Base-by-base conservation (phyloP, 108 stramenopile genomes). In the Nannochloropsis oceanica region DNA sequence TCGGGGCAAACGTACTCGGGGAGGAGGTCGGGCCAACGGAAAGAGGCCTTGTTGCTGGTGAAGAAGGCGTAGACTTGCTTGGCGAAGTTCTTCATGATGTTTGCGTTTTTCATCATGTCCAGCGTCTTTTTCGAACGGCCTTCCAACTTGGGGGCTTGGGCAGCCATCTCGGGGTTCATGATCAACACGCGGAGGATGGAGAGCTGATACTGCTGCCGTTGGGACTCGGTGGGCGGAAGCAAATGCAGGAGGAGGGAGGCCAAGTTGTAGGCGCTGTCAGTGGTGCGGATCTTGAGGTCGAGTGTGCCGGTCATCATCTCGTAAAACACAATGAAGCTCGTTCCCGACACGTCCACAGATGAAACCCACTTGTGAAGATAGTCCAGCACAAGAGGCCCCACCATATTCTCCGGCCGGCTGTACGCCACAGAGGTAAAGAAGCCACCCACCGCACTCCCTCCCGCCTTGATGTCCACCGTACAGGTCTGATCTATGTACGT, bases 301-400 rank as follows among this genome's bases (percentile, higher is more conserved):
- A 99, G 94, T 18, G 95, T 96, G 42, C 95, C 94, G 2, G 95
- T 96, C 84, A 97, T 88, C 81, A 73, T 73, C 84, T 97, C 96
- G 89, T 98, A 99, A 88, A 98, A 89, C 73, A 99, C 92, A 12
- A 95, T 96, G 84, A 99, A 99, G 25, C 99, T 73, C 59, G 59
- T 73, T n/a, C 59, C 59, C 9, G 59, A 73, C 59, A 73, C 59
- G 59, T 73, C 59, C 59, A 73, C 59, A 73, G 59, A 73, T 18
- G 59, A 73, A 18, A 73, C 59, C 59, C 59, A 73, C n/a, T 73
- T 73, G n/a, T 73, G 59, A 7, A 73, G n/a, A n/a, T 73, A n/a
- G 59, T 73, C 59, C 22, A 73, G 59, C 59, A 73, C 59, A n/a
- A n/a, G 8, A 18, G 59, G 59, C 59, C 59, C 59, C 59, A 73